Evolutionary conservation across 2,329 filamentous ascomycete species (phyloP).

Genomic region (Xylaria sp.): DNA sequence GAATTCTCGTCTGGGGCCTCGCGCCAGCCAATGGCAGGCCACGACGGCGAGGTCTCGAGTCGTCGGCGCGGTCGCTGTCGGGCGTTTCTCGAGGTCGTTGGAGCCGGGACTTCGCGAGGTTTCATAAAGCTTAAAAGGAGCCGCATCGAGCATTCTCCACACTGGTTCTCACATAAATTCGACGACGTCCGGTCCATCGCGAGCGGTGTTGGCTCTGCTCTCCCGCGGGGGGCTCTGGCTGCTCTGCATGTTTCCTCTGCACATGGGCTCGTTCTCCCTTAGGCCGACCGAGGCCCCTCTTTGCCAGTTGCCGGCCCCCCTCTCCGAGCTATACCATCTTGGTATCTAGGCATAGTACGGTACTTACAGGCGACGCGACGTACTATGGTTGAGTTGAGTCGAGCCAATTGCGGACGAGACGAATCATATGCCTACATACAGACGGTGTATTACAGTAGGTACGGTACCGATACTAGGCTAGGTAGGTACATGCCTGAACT

Average conservation of each 20-base stretch:
- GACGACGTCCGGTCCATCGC: conserved; percentile 37
- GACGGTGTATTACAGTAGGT: too few relatives aligned
- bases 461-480: too few relatives aligned
- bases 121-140: conserved; percentile 46
- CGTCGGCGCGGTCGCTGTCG: conserved; percentile 34
- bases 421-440: neutral
- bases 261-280: neutral
- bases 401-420: conserved; percentile 22
- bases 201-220: neutral
- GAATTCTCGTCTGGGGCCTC: conserved; percentile 47
- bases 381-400: conserved; percentile 1
- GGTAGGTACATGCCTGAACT: too few relatives aligned
- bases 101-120: conserved; percentile 46
- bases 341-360: neutral
- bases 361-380: neutral
- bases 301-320: conserved; percentile 14
- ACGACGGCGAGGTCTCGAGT: conserved; percentile 31
- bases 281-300: conserved; percentile 24
- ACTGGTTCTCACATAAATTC: conserved; percentile 43
- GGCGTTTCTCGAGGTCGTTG: conserved; percentile 39
- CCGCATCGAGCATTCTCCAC: conserved; percentile 48
- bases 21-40: conserved; percentile 42
- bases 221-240: conserved; percentile 6
- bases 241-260: conserved; percentile 7
- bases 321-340: neutral